These are phyloP conservation scores for Taiozyma sp. DNA, from an alignment of 1,139 yeast genomes.

Conservation along the genomic window DNA sequence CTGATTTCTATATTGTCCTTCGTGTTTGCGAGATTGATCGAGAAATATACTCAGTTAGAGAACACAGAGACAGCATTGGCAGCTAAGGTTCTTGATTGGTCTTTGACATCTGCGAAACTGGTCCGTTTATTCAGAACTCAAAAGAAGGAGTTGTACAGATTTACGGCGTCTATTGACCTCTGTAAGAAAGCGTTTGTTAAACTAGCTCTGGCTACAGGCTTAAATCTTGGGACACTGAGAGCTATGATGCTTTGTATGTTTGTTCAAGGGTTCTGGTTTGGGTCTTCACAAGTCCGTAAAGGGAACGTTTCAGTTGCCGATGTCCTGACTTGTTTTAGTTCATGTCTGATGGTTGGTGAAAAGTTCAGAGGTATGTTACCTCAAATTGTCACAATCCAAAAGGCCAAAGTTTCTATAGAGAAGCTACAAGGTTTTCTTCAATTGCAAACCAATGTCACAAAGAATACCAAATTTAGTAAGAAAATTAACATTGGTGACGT, in stretches of 20 bases:
- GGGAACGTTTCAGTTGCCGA: constrained; percentile 51
- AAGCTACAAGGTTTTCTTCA: constrained; percentile 26
- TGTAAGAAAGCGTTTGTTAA: constrained; percentile 47
- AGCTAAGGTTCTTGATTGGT: constrained; percentile 67
- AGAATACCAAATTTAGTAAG: constrained; percentile 3
- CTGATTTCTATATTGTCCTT: constrained; percentile 48
- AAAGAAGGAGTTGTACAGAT: constrained; percentile 41
- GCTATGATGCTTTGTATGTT: constrained; percentile 65
- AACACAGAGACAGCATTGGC: constrained; percentile 53
- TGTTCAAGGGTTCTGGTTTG: constrained; percentile 92
- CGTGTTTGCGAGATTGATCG: constrained; percentile 48
- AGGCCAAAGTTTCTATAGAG: constrained; percentile 57
- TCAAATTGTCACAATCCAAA: constrained; percentile 52
- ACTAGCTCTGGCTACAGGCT: constrained; percentile 44
- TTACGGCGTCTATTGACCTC: constrained; percentile 33
- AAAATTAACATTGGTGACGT: constrained; percentile 9
- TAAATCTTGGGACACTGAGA: constrained; percentile 57
- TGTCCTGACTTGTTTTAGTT: constrained; percentile 78
- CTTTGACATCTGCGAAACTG: constrained; percentile 52
- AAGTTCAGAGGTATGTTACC: constrained; percentile 48
- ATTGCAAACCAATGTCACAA: constrained; percentile 12
- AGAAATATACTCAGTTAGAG: constrained; percentile 47
- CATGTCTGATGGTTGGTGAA: constrained; percentile 69
- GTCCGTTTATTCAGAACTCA: constrained; percentile 64
- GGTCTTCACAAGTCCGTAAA: constrained; percentile 55